Percentiles rank a stretch among this genome's conserved stretches.
Conservation (phyloP, 2,329 filamentous ascomycete genomes). For the Penicillium sp. region DNA sequence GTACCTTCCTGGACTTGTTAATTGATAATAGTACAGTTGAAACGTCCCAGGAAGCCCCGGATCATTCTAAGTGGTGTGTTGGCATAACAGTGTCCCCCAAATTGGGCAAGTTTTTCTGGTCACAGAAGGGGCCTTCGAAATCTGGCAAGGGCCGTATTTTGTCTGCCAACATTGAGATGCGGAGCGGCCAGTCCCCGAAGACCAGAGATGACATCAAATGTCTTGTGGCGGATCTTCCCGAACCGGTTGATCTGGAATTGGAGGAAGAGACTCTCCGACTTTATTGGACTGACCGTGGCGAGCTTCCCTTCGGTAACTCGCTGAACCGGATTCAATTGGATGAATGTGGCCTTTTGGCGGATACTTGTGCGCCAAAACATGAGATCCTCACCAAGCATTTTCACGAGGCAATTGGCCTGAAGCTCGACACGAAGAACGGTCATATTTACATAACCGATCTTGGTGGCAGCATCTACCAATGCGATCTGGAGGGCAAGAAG, state of each 20-base stretch:
- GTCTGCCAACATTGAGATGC: slow-evolving; percentile 46
- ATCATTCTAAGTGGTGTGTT: slow-evolving; percentile 51
- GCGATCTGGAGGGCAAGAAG: not conserved
- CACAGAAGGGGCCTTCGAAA: slow-evolving; percentile 59
- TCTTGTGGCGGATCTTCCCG: slow-evolving; percentile 49
- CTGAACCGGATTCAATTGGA: not conserved
- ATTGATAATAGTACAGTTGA: slow-evolving; percentile 17
- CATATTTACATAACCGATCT: slow-evolving; percentile 8
- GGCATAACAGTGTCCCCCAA: slow-evolving; percentile 51
- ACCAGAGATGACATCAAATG: slow-evolving; percentile 45
- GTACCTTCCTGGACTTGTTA: slow-evolving; percentile 38
- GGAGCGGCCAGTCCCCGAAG: slow-evolving; percentile 33
- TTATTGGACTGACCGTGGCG: slow-evolving; percentile 64
- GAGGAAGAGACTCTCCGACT: slow-evolving; percentile 48
- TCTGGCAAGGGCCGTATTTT: slow-evolving; percentile 54
- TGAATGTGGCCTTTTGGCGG: not conserved
- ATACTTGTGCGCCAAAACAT: not conserved
- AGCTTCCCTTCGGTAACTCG: slow-evolving; percentile 42
- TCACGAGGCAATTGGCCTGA: slow-evolving; percentile 12
- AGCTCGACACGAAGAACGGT: slow-evolving; percentile 4
- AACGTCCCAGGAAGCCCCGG: too few relatives aligned
- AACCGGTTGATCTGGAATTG: slow-evolving; percentile 59
- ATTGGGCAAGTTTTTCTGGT: slow-evolving; percentile 53
- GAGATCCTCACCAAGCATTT: slow-evolving; percentile 23
- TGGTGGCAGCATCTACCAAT: slow-evolving; percentile 5